A percentile compares a stretch with the other conserved stretches of the same genome.
Conservation (phyloP, 139 green algal species). For the Chlorella sp. region DNA sequence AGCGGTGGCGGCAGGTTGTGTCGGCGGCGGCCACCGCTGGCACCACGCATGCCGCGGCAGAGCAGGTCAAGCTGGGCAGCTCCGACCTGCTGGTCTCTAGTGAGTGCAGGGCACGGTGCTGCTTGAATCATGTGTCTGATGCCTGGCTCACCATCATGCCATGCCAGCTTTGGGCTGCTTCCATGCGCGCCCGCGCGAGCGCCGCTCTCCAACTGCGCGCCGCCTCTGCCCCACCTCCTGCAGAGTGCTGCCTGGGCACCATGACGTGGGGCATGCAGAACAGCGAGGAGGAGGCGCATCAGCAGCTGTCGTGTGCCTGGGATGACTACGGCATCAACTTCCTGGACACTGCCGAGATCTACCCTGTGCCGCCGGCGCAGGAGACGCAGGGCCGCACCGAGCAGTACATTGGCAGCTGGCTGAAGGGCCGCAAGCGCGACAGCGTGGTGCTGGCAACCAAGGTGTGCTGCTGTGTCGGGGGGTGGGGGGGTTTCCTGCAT, state of each 20-base stretch:
- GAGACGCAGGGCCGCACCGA: conserved; percentile 86
- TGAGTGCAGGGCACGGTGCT: neutral
- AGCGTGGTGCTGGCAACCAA: conserved; percentile 89
- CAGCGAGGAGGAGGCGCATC: conserved; percentile 68
- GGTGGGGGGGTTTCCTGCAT: too few species aligned
- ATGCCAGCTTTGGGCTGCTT: too few species aligned
- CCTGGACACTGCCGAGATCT: conserved; percentile 86
- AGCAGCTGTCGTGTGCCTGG: conserved; percentile 66
- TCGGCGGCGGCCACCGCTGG: neutral
- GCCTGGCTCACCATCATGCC: too few species aligned
- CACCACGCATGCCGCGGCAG: conserved; percentile 2
- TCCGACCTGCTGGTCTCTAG: conserved; percentile 42
- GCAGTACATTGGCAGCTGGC: conserved; percentile 85
- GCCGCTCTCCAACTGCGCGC: too few species aligned
- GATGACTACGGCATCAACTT: conserved; percentile 87
- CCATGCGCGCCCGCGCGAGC: too few species aligned
- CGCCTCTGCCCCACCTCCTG: neutral
- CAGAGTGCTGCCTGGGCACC: conserved; percentile 32
- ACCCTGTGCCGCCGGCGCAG: conserved; percentile 70
- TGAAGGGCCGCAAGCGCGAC: conserved; percentile 73
- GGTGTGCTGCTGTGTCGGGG: conserved; percentile 45
- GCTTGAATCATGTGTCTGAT: too few species aligned
- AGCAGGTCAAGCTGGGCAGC: conserved; percentile 30
- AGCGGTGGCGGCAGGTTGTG: neutral
- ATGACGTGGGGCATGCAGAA: conserved; percentile 87